A percentile compares a stretch with the other conserved stretches of the same genome.
These are phyloP conservation scores for Lentinula novae-zelandiae DNA, from an alignment of 1,284 basidiomycete genomes.

Conservation along the genomic window DNA sequence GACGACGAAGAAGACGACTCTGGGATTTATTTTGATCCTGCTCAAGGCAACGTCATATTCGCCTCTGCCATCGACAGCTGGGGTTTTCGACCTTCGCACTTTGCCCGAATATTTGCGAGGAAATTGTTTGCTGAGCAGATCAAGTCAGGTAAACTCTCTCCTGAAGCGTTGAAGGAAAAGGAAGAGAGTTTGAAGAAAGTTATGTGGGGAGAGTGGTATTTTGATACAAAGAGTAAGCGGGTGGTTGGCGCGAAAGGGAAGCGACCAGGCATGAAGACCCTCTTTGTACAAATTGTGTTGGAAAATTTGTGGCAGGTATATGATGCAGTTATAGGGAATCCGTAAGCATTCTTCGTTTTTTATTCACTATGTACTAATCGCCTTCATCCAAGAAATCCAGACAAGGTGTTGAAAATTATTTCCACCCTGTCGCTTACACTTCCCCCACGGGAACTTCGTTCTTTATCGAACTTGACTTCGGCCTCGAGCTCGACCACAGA, in stretches of 20 bases:
- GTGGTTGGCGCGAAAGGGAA: background rate
- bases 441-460: slow-evolving; percentile 84
- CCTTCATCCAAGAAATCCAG: slow-evolving; percentile 63
- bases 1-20: slow-evolving; percentile 90
- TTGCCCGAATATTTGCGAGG: slow-evolving; percentile 88
- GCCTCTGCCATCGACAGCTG: slow-evolving; percentile 96
- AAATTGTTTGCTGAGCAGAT: slow-evolving; percentile 54
- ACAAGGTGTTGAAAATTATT: slow-evolving; percentile 90
- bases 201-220: slow-evolving; percentile 97
- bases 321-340: slow-evolving; percentile 80
- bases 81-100: slow-evolving; percentile 95
- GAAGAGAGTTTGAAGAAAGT: slow-evolving; percentile 85
- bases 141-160: background rate
- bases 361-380: slow-evolving; percentile 32
- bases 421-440: slow-evolving; percentile 82
- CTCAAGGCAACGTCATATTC: slow-evolving; percentile 95
- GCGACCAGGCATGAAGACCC: slow-evolving; percentile 87
- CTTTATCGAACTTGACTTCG: slow-evolving; percentile 25
- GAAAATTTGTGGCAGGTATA: slow-evolving; percentile 99
- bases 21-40: slow-evolving; percentile 96
- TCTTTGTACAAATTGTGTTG: slow-evolving; percentile 97
- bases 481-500: background rate
- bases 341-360: slow-evolving; percentile 53
- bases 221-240: slow-evolving; percentile 95
- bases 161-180: slow-evolving; percentile 51